Base-by-base conservation (phyloP, 345 rosid genomes). In the Eucalyptus regnans region DNA sequence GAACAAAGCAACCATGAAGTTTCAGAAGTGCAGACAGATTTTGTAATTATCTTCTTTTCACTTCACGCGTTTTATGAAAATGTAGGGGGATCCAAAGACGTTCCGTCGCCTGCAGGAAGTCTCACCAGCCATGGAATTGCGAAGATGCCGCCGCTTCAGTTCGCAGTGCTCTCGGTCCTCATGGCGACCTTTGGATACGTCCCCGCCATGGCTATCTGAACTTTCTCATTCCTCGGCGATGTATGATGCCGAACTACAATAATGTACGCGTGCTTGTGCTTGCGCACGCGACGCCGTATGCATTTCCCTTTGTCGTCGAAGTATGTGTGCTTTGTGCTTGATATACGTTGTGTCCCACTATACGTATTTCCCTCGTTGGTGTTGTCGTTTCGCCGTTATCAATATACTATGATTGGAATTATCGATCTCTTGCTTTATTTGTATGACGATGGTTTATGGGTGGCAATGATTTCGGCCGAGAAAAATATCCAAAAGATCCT, bases 151-250 rank as follows among this genome's bases (percentile, higher is more conserved):
- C 52, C 91, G 6, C 80, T 86, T 86, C 93, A 84, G 50, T 50
- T 94, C 13, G 68, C 89, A 18, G 56, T 91, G 66, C 84, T 88
- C 86, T 89, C 88, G 23, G 54, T 89, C 87, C 54, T 89, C 90
- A 43, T 89, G 87, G 93, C 92, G 50, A 66, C 91, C 41, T 71
- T 13, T n/a, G 89, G 90, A 50, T 88, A 91, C 12, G 41, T 86
- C 31, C 80, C 88, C 29, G 29, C 29, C 17, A 84, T 87, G 86
- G 89, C 76, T 88, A 66, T 79, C 91, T 91, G 89, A 91, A 54
- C 52, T 86, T 60, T 41, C 68, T 27, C 68, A n/a, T 17, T 20
- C 27, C 12, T 49, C 31, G 87, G 52, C 84, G 4, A 52, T 50
- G 48, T 86, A 25, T 20, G 86, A 79, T 68, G 79, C 68, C 68